A percentile compares a stretch with the other conserved stretches of the same genome.
Evolutionary conservation across 2,329 filamentous ascomycete species (phyloP).

Genomic region (Xylaria sp.): DNA sequence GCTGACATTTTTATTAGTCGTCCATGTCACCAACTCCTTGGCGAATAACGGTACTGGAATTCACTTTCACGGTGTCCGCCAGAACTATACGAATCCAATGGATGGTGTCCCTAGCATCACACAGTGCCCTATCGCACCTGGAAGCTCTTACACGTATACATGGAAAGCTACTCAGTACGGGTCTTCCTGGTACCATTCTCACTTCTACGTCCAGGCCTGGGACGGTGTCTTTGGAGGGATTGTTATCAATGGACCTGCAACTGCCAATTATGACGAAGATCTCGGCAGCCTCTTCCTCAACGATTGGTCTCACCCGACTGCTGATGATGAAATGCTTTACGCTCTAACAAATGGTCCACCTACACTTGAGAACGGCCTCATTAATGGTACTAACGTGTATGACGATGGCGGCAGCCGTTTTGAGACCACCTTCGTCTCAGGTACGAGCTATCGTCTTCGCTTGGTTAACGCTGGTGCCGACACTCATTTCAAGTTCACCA

Average conservation of each 20-base stretch:
- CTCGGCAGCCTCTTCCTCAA: conserved; percentile 68
- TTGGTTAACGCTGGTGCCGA: conserved; percentile 59
- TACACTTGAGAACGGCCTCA: conserved; percentile 56
- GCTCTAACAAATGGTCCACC: conserved; percentile 51
- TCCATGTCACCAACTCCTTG: conserved; percentile 65
- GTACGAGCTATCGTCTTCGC: conserved; percentile 57
- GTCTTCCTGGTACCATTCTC: conserved; percentile 70
- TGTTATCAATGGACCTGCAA: conserved; percentile 69
- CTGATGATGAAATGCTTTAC: conserved; percentile 52
- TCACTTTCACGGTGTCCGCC: conserved; percentile 72
- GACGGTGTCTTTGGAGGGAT: conserved; percentile 71
- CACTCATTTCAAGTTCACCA: conserved; percentile 58
- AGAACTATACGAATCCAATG: conserved; percentile 63
- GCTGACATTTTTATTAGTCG: conserved; percentile 34
- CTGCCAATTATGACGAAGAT: conserved; percentile 71
- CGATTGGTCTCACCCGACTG: conserved; percentile 66
- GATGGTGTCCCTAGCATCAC: conserved; percentile 67
- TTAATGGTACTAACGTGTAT: conserved; percentile 50
- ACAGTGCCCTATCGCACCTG: conserved; percentile 63
- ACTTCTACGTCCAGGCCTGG: conserved; percentile 54
- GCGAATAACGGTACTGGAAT: conserved; percentile 68
- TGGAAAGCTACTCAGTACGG: conserved; percentile 68
- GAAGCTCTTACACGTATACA: conserved; percentile 64
- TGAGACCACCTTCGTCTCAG: conserved; percentile 50
- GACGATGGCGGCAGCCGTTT: conserved; percentile 39